Conservation (phyloP, 2,329 filamentous ascomycete species). For the Clarireedia hainanense region DNA sequence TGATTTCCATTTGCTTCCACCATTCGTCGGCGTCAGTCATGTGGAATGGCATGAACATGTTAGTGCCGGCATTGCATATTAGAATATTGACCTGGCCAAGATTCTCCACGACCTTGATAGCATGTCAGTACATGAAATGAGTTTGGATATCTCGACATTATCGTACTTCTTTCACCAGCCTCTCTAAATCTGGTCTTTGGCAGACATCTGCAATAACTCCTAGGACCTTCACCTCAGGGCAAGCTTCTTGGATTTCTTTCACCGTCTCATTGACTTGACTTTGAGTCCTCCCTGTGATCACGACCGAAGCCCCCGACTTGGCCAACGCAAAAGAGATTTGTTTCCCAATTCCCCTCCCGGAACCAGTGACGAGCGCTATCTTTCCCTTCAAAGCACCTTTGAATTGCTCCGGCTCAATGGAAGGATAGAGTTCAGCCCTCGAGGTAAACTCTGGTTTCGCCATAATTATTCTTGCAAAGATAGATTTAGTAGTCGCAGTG, state of each 20-base stretch:
- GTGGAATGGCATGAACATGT: constrained; percentile 18
- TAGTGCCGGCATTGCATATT: constrained; percentile 19
- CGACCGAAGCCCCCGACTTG: constrained; percentile 13
- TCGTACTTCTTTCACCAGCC: constrained; percentile 12
- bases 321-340: constrained; percentile 15
- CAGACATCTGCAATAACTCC: constrained; percentile 15
- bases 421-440: constrained; percentile 12
- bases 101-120: constrained; percentile 6
- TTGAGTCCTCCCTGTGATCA: constrained; percentile 13
- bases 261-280: constrained; percentile 12
- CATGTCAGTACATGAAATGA: not conserved
- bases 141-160: not conserved
- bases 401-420: constrained; percentile 15
- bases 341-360: constrained; percentile 15
- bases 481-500: not conserved
- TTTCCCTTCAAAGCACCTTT: constrained; percentile 8
- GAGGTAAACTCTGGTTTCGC: constrained; percentile 13
- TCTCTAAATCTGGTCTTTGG: constrained; percentile 8
- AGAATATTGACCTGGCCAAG: constrained; percentile 16
- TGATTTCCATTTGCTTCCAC: constrained; percentile 17
- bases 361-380: constrained; percentile 17
- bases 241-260: constrained; percentile 7
- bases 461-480: not conserved
- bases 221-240: constrained; percentile 9
- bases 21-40: constrained; percentile 16